phyloP scores from a whole-genome alignment of 495 filamentous ascomycete species.

The Talaromyces borbonicus region DNA sequence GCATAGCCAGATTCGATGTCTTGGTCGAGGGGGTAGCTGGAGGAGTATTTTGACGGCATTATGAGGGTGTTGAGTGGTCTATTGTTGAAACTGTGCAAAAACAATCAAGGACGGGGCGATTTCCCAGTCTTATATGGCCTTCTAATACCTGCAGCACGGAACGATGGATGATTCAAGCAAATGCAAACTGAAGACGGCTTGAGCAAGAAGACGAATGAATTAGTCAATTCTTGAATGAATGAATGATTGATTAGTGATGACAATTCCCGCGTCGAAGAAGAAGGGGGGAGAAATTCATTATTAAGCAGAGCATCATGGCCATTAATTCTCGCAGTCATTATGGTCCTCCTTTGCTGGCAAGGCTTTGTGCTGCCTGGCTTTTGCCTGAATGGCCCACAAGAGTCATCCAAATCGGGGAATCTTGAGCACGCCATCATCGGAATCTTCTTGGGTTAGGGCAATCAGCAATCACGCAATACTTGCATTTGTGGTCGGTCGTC shows the following conservation, averaged over 20 bases:
- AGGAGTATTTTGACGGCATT: slow-evolving; percentile 34
- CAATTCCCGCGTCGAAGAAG: background rate
- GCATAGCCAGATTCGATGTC: slow-evolving; percentile 80
- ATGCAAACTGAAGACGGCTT: no score
- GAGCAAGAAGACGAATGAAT: no score
- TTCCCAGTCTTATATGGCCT: no score
- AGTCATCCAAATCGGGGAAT: background rate
- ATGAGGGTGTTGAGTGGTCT: slow-evolving; percentile 6
- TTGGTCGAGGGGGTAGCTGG: slow-evolving; percentile 28
- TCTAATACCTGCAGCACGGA: no score
- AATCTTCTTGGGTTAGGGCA: background rate
- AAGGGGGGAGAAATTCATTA: no score
- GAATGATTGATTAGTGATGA: background rate
- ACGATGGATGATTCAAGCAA: background rate
- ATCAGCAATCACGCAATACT: slow-evolving; percentile 32
- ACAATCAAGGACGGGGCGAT: background rate
- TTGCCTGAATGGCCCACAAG: background rate
- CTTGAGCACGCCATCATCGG: slow-evolving; percentile 7
- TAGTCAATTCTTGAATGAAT: no score
- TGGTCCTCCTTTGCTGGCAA: no score
- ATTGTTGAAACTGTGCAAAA: background rate
- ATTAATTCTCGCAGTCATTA: no score
- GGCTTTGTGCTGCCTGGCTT: slow-evolving; percentile 1
- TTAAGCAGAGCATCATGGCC: slow-evolving; percentile 1
- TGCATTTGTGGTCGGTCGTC: slow-evolving; percentile 21